phyloP scores from a whole-genome alignment of 805 yeast species.

The Ogataea allantospora region DNA sequence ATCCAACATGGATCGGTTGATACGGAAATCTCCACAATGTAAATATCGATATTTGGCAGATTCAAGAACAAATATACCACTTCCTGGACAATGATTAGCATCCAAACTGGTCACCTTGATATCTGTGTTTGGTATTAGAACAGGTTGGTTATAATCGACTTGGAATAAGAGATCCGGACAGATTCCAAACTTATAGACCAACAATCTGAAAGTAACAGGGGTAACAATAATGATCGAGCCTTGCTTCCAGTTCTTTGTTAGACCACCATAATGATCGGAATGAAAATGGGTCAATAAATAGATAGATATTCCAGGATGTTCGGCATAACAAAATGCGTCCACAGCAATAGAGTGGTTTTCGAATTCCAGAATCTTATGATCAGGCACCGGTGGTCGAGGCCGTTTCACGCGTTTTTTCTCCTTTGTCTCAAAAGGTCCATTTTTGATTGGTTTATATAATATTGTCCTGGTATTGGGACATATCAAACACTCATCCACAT shows the following conservation, averaged over 20 bases:
- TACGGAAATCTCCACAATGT: constrained; percentile 95
- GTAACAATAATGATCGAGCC: constrained; percentile 70
- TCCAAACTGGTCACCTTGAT: constrained; percentile 62
- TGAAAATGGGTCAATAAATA: constrained; percentile 85
- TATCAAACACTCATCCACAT: constrained; percentile 54
- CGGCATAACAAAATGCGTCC: constrained; percentile 61
- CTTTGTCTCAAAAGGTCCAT: constrained; percentile 7
- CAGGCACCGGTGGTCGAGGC: constrained; percentile 45
- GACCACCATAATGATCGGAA: constrained; percentile 90
- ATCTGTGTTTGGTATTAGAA: constrained; percentile 39
- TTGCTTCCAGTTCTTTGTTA: constrained; percentile 71
- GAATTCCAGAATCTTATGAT: constrained; percentile 51
- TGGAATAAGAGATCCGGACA: constrained; percentile 40
- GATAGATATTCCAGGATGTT: constrained; percentile 43
- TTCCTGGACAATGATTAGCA: constrained; percentile 98
- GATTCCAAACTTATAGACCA: constrained; percentile 53
- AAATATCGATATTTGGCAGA: constrained; percentile 42
- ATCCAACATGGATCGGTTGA: constrained; percentile 49
- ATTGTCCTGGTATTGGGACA: constrained; percentile 21
- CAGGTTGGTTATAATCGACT: constrained; percentile 39
- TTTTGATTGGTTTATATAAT: constrained; percentile 24
- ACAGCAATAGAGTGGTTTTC: constrained; percentile 44
- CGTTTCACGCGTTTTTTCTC: constrained; percentile 17
- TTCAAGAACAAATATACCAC: constrained; percentile 75
- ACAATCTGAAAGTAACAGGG: constrained; percentile 59